phyloP scores from a whole-genome alignment of 2,329 filamentous ascomycete genomes.

The Cladorrhinum sp. region DNA sequence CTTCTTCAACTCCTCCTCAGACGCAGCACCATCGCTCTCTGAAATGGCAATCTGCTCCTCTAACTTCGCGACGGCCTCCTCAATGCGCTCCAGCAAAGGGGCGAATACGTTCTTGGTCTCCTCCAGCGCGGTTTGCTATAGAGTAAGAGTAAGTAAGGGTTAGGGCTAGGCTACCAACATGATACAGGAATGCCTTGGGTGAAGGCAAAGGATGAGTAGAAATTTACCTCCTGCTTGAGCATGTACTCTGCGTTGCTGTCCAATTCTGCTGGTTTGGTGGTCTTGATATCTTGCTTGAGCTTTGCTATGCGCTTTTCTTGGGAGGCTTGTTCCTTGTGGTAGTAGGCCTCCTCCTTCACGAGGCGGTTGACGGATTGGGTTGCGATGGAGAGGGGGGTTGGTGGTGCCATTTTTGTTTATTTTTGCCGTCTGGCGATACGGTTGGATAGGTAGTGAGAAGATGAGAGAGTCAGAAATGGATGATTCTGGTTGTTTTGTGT shows the following conservation, averaged over 20 bases:
- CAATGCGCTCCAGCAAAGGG: conserved; percentile 67
- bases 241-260: conserved; percentile 76
- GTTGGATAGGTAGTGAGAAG: neutral
- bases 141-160: conserved; percentile 12
- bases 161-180: conserved; percentile 15
- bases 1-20: conserved; percentile 50
- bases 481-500: neutral
- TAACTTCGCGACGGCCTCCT: conserved; percentile 67
- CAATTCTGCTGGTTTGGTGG: conserved; percentile 45
- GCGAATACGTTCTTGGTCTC: conserved; percentile 84
- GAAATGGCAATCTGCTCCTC: conserved; percentile 71
- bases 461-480: neutral
- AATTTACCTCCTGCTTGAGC: conserved; percentile 79
- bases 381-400: conserved; percentile 72
- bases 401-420: conserved; percentile 65
- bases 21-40: conserved; percentile 44
- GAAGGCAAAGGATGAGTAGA: neutral
- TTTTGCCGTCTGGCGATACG: neutral
- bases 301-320: conserved; percentile 71
- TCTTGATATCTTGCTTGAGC: conserved; percentile 59
- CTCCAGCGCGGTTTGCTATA: conserved; percentile 72
- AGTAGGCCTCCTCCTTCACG: conserved; percentile 86
- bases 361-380: conserved; percentile 78
- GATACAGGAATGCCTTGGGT: too few relatives aligned
- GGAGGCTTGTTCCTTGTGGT: conserved; percentile 77